Conservation (phyloP, 805 yeast species). For the Nakazawaea ambrosiae region DNA sequence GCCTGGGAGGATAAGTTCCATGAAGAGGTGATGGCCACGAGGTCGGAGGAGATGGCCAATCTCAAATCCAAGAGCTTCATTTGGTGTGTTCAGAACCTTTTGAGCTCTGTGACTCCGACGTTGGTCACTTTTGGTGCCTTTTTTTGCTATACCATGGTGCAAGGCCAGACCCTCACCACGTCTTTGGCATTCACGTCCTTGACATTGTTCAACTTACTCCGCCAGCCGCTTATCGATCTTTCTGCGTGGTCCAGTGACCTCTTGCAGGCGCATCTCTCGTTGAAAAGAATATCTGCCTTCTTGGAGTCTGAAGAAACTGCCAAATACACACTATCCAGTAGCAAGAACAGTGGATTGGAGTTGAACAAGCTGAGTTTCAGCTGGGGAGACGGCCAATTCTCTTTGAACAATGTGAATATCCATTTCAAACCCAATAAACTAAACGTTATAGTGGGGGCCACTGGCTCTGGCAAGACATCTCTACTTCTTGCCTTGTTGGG, state of each 20-base stretch:
- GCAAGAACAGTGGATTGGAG: conserved; percentile 18
- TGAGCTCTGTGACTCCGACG: conserved; percentile 37
- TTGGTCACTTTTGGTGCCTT: conserved; percentile 35
- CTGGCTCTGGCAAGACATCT: conserved; percentile 94
- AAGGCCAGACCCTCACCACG: conserved; percentile 35
- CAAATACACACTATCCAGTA: conserved; percentile 34
- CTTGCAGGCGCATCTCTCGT: conserved; percentile 4
- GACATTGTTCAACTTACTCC: conserved; percentile 36
- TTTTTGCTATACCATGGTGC: conserved; percentile 34
- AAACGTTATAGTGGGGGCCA: conserved; percentile 87
- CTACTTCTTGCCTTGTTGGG: conserved; percentile 84
- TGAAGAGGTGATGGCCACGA: conserved; percentile 29
- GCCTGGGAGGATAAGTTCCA: conserved; percentile 40
- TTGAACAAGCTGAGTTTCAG: conserved; percentile 20
- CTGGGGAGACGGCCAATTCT: conserved; percentile 49
- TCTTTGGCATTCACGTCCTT: conserved; percentile 40
- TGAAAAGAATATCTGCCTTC: conserved; percentile 20
- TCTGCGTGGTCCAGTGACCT: conserved; percentile 9
- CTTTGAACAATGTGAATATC: conserved; percentile 64
- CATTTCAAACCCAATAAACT: conserved; percentile 68
- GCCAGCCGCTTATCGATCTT: conserved; percentile 28
- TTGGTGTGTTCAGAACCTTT: conserved; percentile 30
- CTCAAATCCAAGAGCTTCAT: conserved; percentile 26
- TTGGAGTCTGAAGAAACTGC: conserved; percentile 35
- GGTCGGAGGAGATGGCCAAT: conserved; percentile 29